Conservation (phyloP, 139 green algal species). For the Chlorella sp. region DNA sequence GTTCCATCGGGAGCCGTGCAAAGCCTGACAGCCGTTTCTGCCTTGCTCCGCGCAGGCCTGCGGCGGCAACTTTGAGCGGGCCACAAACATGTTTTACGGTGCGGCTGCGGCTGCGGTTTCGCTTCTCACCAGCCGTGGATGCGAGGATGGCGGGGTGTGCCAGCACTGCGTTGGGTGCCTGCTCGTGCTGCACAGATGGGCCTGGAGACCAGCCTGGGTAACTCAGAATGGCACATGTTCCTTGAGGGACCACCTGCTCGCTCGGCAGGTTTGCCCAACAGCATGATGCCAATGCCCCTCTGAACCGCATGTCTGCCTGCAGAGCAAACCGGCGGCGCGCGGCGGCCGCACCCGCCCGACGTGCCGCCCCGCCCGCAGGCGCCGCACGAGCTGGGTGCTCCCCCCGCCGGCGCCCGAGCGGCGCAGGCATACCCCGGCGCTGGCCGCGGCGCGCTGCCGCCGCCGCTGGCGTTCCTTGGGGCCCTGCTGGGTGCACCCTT, state of each 20-base stretch:
- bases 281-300: too few species aligned
- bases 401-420: not conserved
- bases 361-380: constrained; percentile 11
- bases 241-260: too few species aligned
- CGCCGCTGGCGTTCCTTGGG: constrained; percentile 19
- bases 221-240: too few species aligned
- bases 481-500: constrained; percentile 35
- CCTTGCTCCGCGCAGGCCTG: constrained; percentile 26
- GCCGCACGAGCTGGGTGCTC: not conserved
- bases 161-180: too few species aligned
- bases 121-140: too few species aligned
- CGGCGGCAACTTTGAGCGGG: constrained; percentile 59
- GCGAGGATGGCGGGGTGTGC: too few species aligned
- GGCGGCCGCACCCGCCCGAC: not conserved
- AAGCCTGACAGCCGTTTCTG: too few species aligned
- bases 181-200: too few species aligned
- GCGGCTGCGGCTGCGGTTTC: not conserved
- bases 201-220: too few species aligned
- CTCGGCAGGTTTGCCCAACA: too few species aligned
- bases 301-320: not conserved
- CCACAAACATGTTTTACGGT: constrained; percentile 65
- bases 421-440: not conserved
- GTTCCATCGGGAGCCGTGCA: too few species aligned
- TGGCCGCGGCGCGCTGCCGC: constrained; percentile 3
- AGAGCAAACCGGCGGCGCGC: constrained; percentile 28